These are phyloP conservation scores for Hydnomerulius pinastri DNA, from an alignment of 768 basidiomycete species.

Conservation along the genomic window DNA sequence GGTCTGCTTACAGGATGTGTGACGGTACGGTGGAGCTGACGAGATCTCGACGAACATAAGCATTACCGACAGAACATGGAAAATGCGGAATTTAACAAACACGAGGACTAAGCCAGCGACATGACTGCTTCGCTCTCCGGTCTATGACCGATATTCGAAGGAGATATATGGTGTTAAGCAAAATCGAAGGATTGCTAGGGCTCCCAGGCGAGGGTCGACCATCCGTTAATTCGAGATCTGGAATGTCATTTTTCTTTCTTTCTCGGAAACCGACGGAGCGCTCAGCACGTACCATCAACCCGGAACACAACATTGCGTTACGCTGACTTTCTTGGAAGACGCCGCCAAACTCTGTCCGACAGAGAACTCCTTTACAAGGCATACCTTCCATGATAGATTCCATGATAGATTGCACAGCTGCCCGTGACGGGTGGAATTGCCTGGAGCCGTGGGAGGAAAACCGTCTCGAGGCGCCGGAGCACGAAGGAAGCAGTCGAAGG, in stretches of 20 bases:
- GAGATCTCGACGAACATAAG: constrained; percentile 10
- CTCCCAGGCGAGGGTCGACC: background rate
- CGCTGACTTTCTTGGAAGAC: background rate
- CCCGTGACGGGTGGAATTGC: too few species aligned
- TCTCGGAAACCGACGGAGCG: background rate
- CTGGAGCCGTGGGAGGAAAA: too few species aligned
- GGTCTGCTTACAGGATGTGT: too few species aligned
- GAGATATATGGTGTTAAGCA: background rate
- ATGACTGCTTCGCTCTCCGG: background rate
- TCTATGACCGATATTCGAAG: constrained; percentile 2
- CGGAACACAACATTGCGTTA: background rate
- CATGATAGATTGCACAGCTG: background rate
- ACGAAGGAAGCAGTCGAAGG: background rate
- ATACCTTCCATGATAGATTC: background rate
- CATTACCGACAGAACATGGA: background rate
- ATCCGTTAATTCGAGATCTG: background rate
- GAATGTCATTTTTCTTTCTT: background rate
- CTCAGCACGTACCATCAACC: background rate
- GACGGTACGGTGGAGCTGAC: too few species aligned
- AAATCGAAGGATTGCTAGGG: background rate
- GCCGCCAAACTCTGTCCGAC: background rate
- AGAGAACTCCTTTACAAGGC: background rate
- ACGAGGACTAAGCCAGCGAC: background rate
- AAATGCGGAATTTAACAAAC: background rate
- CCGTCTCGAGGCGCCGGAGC: background rate